A percentile compares a stretch with the other conserved stretches of the same genome.
Conservation (phyloP, 2,329 filamentous ascomycete genomes). For the Aspergillus unguis region DNA sequence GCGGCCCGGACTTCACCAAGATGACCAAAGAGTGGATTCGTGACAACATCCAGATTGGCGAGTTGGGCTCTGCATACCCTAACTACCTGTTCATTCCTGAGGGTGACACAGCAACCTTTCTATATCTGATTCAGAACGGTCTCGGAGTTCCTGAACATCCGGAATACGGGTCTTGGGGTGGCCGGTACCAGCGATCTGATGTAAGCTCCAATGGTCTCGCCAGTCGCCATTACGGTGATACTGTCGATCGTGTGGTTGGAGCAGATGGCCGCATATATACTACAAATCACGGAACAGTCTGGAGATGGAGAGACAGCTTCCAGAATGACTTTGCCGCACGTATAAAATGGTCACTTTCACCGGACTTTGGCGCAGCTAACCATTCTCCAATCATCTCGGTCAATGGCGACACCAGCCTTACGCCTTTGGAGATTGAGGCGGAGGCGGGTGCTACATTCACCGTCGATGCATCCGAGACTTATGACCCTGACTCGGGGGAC, state of each 20-base stretch:
- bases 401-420: constrained; percentile 6
- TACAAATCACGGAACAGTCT: constrained; percentile 49
- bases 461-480: constrained; percentile 22
- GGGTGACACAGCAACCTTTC: constrained; percentile 44
- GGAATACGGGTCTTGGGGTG: constrained; percentile 43
- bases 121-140: constrained; percentile 43
- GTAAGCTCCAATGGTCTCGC: constrained; percentile 10
- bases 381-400: constrained; percentile 14
- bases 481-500: constrained; percentile 21
- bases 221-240: constrained; percentile 30
- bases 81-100: constrained; percentile 52
- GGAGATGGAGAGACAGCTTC: constrained; percentile 51
- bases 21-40: constrained; percentile 52
- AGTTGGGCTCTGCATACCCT: constrained; percentile 46
- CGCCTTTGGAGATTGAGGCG: constrained; percentile 15
- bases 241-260: constrained; percentile 34
- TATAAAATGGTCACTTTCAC: constrained; percentile 45
- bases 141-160: constrained; percentile 38
- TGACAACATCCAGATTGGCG: constrained; percentile 52
- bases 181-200: constrained; percentile 30
- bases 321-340: constrained; percentile 50
- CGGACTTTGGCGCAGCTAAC: constrained; percentile 11
- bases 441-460: constrained; percentile 17
- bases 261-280: constrained; percentile 28
- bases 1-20: constrained; percentile 49